phyloP scores from a whole-genome alignment of 1,284 basidiomycete species.

The Cryptococcus sp. region DNA sequence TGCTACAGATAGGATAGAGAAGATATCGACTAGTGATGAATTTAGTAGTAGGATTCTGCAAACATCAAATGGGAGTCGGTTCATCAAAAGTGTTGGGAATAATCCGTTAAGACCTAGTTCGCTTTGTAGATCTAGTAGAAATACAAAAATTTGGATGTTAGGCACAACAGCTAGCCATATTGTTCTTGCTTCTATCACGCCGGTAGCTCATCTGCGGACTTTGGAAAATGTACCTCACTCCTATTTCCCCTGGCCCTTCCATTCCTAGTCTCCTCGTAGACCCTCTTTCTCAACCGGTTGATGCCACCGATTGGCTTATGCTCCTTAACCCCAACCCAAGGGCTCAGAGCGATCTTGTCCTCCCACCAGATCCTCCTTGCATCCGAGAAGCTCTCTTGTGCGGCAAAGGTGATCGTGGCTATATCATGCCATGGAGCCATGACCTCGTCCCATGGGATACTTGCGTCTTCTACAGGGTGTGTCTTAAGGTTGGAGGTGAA shows the following conservation, averaged over 20 bases:
- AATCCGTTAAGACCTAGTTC: too few relatives aligned
- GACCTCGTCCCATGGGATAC: slow-evolving; percentile 12
- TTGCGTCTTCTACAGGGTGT: slow-evolving; percentile 19
- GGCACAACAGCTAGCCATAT: too few relatives aligned
- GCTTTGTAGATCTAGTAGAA: too few relatives aligned
- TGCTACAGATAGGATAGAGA: too few relatives aligned
- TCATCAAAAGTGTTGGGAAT: too few relatives aligned
- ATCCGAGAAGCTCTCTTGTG: slow-evolving; percentile 16
- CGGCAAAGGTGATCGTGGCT: slow-evolving; percentile 6
- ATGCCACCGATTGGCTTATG: slow-evolving; percentile 19
- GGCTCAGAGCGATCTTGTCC: slow-evolving; percentile 14
- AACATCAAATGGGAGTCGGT: too few relatives aligned
- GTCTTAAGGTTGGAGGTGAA: slow-evolving; percentile 10
- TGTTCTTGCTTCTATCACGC: too few relatives aligned
- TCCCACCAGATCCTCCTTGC: slow-evolving; percentile 19
- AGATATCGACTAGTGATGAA: too few relatives aligned
- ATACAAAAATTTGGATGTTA: too few relatives aligned
- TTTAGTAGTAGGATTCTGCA: too few relatives aligned
- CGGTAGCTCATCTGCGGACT: not conserved
- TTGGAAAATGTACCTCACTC: slow-evolving; percentile 11
- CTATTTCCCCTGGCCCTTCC: slow-evolving; percentile 12
- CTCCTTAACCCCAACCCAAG: slow-evolving; percentile 14
- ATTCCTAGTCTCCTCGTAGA: slow-evolving; percentile 13
- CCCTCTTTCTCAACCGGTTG: slow-evolving; percentile 17
- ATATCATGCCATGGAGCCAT: slow-evolving; percentile 18